Percentiles rank a stretch among this genome's conserved stretches.
phyloP scores from a whole-genome alignment of 352 stramenopile species.

The Stramenopiles sp. region DNA sequence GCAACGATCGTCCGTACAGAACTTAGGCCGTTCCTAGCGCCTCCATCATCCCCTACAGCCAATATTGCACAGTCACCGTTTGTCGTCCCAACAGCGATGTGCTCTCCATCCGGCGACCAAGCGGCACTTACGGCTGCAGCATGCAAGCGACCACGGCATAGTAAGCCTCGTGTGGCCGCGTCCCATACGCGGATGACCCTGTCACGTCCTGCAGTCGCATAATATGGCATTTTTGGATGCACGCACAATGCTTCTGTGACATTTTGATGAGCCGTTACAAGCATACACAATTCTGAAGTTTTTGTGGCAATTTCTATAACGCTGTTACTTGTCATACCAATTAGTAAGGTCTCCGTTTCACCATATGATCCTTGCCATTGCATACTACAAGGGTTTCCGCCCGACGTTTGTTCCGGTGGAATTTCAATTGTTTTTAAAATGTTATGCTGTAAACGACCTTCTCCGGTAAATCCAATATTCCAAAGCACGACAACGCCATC shows the following conservation, averaged over 20 bases:
- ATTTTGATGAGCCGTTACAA: too few species aligned
- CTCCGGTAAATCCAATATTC: constrained; percentile 25
- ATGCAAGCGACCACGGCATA: background rate
- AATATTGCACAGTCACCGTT: too few species aligned
- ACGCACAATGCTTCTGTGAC: too few species aligned
- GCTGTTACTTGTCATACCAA: background rate
- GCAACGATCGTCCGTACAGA: too few species aligned
- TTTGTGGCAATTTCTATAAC: background rate
- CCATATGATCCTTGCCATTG: background rate
- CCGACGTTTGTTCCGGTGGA: too few species aligned
- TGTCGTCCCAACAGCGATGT: background rate
- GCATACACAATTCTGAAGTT: background rate
- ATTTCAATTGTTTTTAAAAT: too few species aligned
- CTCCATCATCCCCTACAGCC: too few species aligned
- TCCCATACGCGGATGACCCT: background rate
- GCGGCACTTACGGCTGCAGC: background rate
- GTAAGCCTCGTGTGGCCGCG: background rate
- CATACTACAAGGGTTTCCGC: background rate
- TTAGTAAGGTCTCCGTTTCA: background rate
- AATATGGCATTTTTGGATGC: background rate
- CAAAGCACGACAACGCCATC: constrained; percentile 60
- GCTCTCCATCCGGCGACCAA: background rate
- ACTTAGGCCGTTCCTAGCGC: too few species aligned
- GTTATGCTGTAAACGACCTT: background rate
- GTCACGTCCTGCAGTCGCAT: background rate